phyloP scores from a whole-genome alignment of 495 filamentous ascomycete species.

The Xylaria flabelliformis region DNA sequence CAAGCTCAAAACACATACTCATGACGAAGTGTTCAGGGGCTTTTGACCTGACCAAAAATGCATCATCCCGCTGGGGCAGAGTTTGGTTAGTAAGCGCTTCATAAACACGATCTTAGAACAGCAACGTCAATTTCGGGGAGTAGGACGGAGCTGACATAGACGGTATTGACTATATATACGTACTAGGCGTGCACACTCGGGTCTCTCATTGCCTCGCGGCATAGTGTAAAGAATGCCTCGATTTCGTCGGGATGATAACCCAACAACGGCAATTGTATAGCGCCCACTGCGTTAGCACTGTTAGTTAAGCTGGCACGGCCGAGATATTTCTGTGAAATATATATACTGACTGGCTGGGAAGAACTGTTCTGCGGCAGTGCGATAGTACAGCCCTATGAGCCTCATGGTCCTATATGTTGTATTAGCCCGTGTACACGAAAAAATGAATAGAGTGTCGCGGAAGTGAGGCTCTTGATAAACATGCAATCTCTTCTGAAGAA shows the following conservation, averaged over 20 bases:
- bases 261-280: conserved; percentile 55
- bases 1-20: background rate
- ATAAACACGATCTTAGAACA: background rate
- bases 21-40: conserved; percentile 15
- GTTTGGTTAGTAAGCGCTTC: conserved; percentile 3
- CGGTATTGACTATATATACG: background rate
- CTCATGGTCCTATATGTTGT: conserved; percentile 40
- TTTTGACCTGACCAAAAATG: conserved; percentile 33
- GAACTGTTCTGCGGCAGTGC: conserved; percentile 46
- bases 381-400: conserved; percentile 49
- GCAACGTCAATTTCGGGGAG: background rate
- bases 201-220: conserved; percentile 56
- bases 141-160: background rate
- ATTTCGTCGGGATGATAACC: conserved; percentile 60
- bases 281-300: conserved; percentile 33
- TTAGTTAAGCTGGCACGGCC: conserved; percentile 13
- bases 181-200: conserved; percentile 58
- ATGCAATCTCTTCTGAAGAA: background rate
- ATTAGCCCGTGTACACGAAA: background rate
- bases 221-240: conserved; percentile 56
- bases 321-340: too few relatives aligned
- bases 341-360: conserved; percentile 38
- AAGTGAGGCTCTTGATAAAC: background rate
- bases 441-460: background rate
- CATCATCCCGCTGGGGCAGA: conserved; percentile 26